Percentiles rank a stretch among this genome's conserved stretches.
Evolutionary conservation across 2,329 filamentous ascomycete genomes (phyloP).

Genomic region (Exophiala sp.): DNA sequence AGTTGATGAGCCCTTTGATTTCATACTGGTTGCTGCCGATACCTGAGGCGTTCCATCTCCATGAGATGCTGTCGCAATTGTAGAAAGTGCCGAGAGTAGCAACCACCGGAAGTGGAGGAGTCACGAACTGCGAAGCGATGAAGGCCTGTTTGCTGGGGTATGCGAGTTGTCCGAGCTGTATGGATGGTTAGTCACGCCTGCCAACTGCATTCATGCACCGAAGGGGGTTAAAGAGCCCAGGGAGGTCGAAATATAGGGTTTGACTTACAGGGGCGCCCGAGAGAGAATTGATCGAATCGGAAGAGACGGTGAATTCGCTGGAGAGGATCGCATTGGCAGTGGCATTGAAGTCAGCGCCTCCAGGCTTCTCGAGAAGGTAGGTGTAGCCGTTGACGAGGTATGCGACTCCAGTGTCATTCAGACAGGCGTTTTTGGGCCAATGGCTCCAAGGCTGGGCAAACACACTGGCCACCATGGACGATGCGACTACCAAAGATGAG

Average conservation of each 20-base stretch:
- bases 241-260: not conserved
- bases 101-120: constrained; percentile 16
- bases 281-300: constrained; percentile 24
- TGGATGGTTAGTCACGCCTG: not conserved
- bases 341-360: constrained; percentile 18
- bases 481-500: not conserved
- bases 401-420: constrained; percentile 9
- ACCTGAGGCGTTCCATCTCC: constrained; percentile 22
- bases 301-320: constrained; percentile 18
- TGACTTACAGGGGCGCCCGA: constrained; percentile 14
- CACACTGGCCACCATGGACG: constrained; percentile 2
- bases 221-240: not conserved
- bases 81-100: constrained; percentile 18
- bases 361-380: constrained; percentile 19
- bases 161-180: constrained; percentile 15
- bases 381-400: constrained; percentile 18
- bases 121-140: constrained; percentile 15
- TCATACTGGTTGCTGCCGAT: constrained; percentile 13
- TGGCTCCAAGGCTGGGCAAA: constrained; percentile 4
- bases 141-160: constrained; percentile 24
- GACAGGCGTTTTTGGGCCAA: constrained; percentile 4
- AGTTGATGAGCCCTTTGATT: constrained; percentile 20
- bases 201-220: not conserved
- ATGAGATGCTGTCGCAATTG: constrained; percentile 23
- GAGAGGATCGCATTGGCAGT: constrained; percentile 21